A percentile compares a stretch with the other conserved stretches of the same genome.
phyloP scores from a whole-genome alignment of 192 early-diverging fungal species.

The Coemansia sp. region DNA sequence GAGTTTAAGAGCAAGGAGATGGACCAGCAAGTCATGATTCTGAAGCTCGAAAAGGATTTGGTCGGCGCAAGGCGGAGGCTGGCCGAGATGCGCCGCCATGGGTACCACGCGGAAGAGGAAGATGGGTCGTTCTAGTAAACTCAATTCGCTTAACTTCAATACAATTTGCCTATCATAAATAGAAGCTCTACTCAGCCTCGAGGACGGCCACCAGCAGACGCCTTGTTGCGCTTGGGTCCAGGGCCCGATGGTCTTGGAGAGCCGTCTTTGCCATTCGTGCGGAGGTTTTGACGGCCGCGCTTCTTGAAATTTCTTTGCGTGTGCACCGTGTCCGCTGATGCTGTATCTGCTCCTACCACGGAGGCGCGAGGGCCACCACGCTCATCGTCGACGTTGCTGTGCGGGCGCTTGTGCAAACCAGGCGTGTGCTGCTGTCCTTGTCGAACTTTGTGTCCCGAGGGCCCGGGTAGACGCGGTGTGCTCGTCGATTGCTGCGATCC shows the following conservation, averaged over 20 bases:
- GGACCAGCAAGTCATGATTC: conserved; percentile 97
- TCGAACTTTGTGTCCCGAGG: not conserved
- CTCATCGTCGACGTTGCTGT: conserved; percentile 12
- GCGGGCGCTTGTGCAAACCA: conserved; percentile 14
- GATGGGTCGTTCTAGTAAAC: conserved; percentile 17
- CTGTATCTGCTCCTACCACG: not conserved
- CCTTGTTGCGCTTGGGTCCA: conserved; percentile 25
- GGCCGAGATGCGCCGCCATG: conserved; percentile 89
- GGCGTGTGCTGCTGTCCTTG: not conserved
- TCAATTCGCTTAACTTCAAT: not conserved
- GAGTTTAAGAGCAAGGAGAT: conserved; percentile 97
- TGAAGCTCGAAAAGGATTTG: conserved; percentile 94
- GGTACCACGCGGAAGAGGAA: conserved; percentile 66
- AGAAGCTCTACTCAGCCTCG: conserved; percentile 12
- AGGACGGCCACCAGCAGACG: conserved; percentile 24
- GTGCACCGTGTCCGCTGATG: not conserved
- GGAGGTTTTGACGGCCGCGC: conserved; percentile 26
- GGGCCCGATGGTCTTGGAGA: not conserved
- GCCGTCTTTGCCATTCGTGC: conserved; percentile 17
- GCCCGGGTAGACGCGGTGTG: not conserved
- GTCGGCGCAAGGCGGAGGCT: conserved; percentile 80
- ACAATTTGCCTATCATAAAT: not conserved
- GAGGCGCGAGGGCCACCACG: conserved; percentile 4
- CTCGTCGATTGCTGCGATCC: conserved; percentile 4
- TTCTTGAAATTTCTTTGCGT: conserved; percentile 19